Percentiles rank a stretch among this genome's conserved stretches.
Evolutionary conservation across 169 alveolate species (phyloP).

Genomic region (Cryptosporidium ryanae): DNA sequence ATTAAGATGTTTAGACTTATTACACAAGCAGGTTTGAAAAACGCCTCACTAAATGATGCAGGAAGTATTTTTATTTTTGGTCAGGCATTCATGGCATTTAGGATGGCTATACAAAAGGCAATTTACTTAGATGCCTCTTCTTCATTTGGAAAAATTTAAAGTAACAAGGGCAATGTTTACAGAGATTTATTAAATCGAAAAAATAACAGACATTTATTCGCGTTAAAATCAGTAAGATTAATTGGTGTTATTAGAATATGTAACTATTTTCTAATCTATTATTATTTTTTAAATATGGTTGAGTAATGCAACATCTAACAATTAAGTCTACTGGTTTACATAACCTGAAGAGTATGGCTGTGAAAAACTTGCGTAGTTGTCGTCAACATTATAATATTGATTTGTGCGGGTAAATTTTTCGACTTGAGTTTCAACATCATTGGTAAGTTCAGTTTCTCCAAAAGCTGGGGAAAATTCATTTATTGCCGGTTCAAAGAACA

Average conservation of each 20-base stretch:
- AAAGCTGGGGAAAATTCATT: conserved; percentile 91
- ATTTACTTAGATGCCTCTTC: conserved; percentile 57
- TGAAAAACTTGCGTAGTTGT: conserved; percentile 47
- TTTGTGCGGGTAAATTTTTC: conserved; percentile 88
- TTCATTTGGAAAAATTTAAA: conserved; percentile 32
- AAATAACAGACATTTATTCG: not conserved
- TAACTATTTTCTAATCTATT: too few species aligned
- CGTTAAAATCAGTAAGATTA: too few species aligned
- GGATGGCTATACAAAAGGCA: conserved; percentile 68
- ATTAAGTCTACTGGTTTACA: conserved; percentile 12
- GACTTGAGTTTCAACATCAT: conserved; percentile 93
- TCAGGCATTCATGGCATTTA: conserved; percentile 74
- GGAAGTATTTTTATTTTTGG: conserved; percentile 74
- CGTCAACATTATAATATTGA: conserved; percentile 77
- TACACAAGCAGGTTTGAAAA: conserved; percentile 64
- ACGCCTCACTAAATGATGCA: conserved; percentile 52
- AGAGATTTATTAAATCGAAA: not conserved
- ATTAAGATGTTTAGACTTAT: conserved; percentile 33
- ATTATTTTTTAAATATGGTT: not conserved
- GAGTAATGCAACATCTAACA: not conserved
- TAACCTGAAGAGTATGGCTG: conserved; percentile 57
- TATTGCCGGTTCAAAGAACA: conserved; percentile 91
- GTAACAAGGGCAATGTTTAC: not conserved
- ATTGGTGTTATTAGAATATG: too few species aligned
- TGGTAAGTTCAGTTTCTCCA: conserved; percentile 91